Conservation (phyloP, 2,329 filamentous ascomycete genomes). For the Chrysosporium keratinophilum region DNA sequence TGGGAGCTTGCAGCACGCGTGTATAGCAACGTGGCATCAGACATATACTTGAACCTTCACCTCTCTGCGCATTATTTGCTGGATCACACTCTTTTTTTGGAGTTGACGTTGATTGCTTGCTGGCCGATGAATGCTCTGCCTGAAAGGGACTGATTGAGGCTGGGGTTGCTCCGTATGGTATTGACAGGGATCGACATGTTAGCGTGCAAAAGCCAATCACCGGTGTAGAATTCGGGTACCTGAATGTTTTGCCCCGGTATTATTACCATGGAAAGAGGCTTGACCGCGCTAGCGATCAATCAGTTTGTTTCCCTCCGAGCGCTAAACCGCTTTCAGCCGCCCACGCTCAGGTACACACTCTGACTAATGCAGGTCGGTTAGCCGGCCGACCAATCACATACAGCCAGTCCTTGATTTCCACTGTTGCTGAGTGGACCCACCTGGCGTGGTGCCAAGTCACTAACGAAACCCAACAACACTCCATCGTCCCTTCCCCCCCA, state of each 20-base stretch:
- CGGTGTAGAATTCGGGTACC: not conserved
- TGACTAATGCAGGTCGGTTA: slow-evolving; percentile 8
- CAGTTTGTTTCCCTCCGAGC: slow-evolving; percentile 7
- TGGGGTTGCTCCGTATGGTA: not conserved
- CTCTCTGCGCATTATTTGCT: not conserved
- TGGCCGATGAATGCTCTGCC: not conserved
- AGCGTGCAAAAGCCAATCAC: not conserved
- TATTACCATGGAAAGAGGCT: not conserved
- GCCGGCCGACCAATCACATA: not conserved
- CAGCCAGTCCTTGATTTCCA: not conserved
- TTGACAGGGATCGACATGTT: not conserved
- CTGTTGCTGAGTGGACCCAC: not conserved
- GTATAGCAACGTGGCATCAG: too few relatives aligned
- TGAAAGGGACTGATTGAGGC: not conserved
- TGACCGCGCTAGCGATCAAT: slow-evolving; percentile 3
- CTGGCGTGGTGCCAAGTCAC: slow-evolving; percentile 3
- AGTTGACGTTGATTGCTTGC: not conserved
- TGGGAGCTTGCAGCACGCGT: too few relatives aligned
- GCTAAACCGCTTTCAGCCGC: not conserved
- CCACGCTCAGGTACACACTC: not conserved
- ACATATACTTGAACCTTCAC: too few relatives aligned
- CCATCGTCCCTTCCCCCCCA: not conserved
- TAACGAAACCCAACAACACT: slow-evolving; percentile 4
- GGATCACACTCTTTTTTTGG: not conserved
- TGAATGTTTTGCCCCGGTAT: slow-evolving; percentile 11